Base-by-base conservation (phyloP, 306 rosid genomes). In the Boehmeria nivea region DNA sequence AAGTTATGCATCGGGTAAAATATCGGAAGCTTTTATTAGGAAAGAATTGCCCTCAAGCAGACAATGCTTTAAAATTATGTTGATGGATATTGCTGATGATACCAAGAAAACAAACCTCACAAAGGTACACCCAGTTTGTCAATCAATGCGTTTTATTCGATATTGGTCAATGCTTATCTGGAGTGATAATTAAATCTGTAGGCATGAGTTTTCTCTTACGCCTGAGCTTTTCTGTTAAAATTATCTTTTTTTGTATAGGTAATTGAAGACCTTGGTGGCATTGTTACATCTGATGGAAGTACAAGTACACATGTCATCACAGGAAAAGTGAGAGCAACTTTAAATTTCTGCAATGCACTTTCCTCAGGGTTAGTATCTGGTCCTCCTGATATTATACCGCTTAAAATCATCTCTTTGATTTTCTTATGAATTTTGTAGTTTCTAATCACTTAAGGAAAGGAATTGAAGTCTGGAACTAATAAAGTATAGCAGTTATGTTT, bases 331-430 rank as follows among this genome's bases (percentile, higher is more conserved):
- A 80, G 97, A 65, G 82, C 79, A 71, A 89, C 97, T 50, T 68
- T 81, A 60, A 89, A 89, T 77, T 89, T 89, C 75, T 89, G 95
- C 57, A 69, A 76, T 14, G 97, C 95, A 49, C 87, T 89, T 38
- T 83, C 89, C 65, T 83, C 95, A 23, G 97, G 95, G 97, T 86
- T 73, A 80, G 97, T 20, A n/a, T n/a, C n/a, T n/a, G n/a, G n/a
- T n/a, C 33, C 44, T 43, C 18, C 12, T 1, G 46, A 33, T 12
- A 24, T 25, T 46, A 45, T 40, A 52, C 56, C n/a, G n/a, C n/a
- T n/a, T n/a, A n/a, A n/a, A n/a, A n/a, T n/a, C n/a, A n/a, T n/a
- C n/a, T n/a, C n/a, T n/a, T n/a, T n/a, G n/a, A n/a, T n/a, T n/a
- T n/a, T n/a, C n/a, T n/a, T n/a, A n/a, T n/a, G n/a, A n/a, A n/a